Conservation (phyloP, 1,284 basidiomycete genomes). For the Moesziomyces antarcticus region DNA sequence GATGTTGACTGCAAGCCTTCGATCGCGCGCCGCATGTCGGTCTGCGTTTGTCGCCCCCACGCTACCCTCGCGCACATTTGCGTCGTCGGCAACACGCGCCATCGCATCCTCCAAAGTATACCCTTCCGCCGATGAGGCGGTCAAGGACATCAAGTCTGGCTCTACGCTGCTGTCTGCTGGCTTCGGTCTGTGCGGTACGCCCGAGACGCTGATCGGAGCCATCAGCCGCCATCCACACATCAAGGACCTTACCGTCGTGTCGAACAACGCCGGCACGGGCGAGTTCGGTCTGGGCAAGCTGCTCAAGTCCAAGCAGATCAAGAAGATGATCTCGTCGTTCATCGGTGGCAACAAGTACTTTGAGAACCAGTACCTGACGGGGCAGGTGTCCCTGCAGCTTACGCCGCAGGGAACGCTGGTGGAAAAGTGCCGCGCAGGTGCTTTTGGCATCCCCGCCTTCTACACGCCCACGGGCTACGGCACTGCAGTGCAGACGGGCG, state of each 20-base stretch:
- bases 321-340: constrained; percentile 63
- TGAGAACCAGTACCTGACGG: constrained; percentile 61
- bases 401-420: constrained; percentile 76
- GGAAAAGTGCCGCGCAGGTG: constrained; percentile 89
- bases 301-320: constrained; percentile 53
- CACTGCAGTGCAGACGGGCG: constrained; percentile 69
- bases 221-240: constrained; percentile 50
- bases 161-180: constrained; percentile 60
- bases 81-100: constrained; percentile 9
- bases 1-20: constrained; percentile 36
- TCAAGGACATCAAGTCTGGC: constrained; percentile 60
- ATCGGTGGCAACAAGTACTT: constrained; percentile 66
- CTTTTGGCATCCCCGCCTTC: constrained; percentile 94
- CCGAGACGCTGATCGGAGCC: constrained; percentile 64
- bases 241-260: constrained; percentile 60
- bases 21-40: constrained; percentile 9
- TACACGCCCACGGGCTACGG: constrained; percentile 86
- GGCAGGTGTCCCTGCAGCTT: constrained; percentile 61
- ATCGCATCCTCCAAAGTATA: constrained; percentile 46
- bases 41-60: constrained; percentile 16
- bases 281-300: constrained; percentile 62
- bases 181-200: constrained; percentile 66
- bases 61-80: constrained; percentile 30
- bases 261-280: constrained; percentile 66
- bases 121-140: constrained; percentile 56